phyloP scores from a whole-genome alignment of 164 flowering plant genomes.

The Magnolia officinalis region DNA sequence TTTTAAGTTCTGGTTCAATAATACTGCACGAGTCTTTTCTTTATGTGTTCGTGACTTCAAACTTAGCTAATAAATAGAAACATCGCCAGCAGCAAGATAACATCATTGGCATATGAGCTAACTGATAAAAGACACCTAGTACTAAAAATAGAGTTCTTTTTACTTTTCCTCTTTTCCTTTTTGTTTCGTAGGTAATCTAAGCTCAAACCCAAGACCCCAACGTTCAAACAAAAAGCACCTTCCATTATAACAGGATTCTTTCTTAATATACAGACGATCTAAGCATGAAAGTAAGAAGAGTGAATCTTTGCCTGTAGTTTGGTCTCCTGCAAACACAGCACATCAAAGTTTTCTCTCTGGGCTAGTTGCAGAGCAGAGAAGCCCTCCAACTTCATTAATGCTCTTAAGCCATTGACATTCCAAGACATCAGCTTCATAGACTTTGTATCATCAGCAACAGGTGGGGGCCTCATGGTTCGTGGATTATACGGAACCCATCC shows the following conservation, averaged over 20 bases:
- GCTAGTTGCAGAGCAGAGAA: slow-evolving; percentile 73
- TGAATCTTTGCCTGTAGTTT: slow-evolving; percentile 72
- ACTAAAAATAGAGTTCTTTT: too few species aligned
- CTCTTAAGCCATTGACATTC: slow-evolving; percentile 97
- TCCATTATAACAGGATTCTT: background rate
- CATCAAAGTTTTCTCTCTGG: slow-evolving; percentile 81
- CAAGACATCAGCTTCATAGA: slow-evolving; percentile 75
- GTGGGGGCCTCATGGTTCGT: slow-evolving; percentile 72
- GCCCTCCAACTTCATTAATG: slow-evolving; percentile 62
- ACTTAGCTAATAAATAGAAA: too few species aligned
- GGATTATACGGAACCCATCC: slow-evolving; percentile 95
- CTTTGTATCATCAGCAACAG: slow-evolving; percentile 42
- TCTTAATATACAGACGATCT: background rate
- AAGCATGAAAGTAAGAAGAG: background rate
- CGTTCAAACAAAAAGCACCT: too few species aligned
- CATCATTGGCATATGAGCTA: too few species aligned
- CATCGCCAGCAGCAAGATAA: too few species aligned
- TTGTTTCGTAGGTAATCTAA: too few species aligned
- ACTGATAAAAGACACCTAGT: too few species aligned
- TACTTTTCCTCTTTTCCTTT: too few species aligned
- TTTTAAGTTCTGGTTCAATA: too few species aligned
- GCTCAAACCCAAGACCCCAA: too few species aligned
- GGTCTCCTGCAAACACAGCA: slow-evolving; percentile 93
- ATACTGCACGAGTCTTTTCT: too few species aligned
- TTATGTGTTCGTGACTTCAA: too few species aligned